These are phyloP conservation scores for Copromyces sp. DNA, from an alignment of 495 filamentous ascomycete species.

Conservation along the genomic window DNA sequence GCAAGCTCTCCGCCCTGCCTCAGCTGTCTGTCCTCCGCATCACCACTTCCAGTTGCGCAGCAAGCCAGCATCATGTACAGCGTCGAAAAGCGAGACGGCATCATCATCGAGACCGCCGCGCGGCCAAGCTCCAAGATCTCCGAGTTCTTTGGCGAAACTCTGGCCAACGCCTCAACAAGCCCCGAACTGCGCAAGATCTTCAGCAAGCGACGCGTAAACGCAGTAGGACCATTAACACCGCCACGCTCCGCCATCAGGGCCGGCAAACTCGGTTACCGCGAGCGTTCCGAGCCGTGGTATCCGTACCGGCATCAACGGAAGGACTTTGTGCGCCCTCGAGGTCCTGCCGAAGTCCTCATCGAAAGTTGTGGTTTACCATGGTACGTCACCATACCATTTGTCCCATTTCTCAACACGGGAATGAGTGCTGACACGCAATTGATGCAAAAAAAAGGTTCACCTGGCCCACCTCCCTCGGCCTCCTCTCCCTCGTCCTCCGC, in stretches of 20 bases:
- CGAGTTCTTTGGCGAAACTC: constrained; percentile 18
- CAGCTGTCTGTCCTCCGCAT: not conserved
- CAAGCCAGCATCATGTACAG: not conserved
- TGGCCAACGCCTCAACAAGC: not conserved
- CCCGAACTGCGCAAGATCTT: not conserved
- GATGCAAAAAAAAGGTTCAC: constrained; percentile 9
- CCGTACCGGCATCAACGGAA: not conserved
- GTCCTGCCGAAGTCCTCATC: not conserved
- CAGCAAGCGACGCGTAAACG: not conserved
- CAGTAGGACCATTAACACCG: not conserved
- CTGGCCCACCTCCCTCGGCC: constrained; percentile 1
- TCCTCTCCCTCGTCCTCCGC: constrained; percentile 6
- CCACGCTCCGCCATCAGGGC: not conserved
- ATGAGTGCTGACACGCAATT: not conserved
- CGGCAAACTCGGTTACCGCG: not conserved
- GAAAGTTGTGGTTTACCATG: not conserved
- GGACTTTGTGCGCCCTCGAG: not conserved
- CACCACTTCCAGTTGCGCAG: not conserved
- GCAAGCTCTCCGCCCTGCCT: not conserved
- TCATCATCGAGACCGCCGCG: constrained; percentile 6
- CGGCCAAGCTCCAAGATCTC: constrained; percentile 17
- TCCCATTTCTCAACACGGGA: no score
- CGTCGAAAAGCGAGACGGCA: not conserved
- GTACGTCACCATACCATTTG: not conserved
- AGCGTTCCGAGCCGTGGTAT: not conserved